Evolutionary conservation across 768 basidiomycete genomes (phyloP).

Genomic region (Lepiota brunneoincarnata): DNA sequence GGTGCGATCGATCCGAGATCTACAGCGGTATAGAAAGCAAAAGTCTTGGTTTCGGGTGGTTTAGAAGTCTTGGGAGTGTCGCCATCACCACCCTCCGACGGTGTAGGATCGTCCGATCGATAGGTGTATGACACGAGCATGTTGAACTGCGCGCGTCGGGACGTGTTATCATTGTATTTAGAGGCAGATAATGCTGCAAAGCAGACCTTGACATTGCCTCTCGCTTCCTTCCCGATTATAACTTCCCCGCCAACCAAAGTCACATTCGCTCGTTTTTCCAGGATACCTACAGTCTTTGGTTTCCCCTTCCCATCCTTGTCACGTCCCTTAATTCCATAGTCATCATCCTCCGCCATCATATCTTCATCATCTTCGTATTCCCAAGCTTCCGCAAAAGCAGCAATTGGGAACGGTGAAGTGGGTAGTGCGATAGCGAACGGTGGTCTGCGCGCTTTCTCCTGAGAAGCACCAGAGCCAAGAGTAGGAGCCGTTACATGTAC

Average conservation of each 20-base stretch:
- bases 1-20: conserved; percentile 72
- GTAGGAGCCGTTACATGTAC: conserved; percentile 43
- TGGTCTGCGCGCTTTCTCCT: conserved; percentile 60
- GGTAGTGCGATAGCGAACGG: conserved; percentile 84
- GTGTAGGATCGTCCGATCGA: conserved; percentile 80
- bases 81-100: conserved; percentile 53
- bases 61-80: conserved; percentile 40
- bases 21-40: conserved; percentile 85
- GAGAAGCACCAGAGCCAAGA: conserved; percentile 29
- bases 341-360: conserved; percentile 58
- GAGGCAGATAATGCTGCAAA: background rate
- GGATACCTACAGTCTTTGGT: conserved; percentile 67
- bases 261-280: conserved; percentile 88
- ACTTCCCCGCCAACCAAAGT: conserved; percentile 90
- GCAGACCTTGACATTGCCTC: conserved; percentile 76
- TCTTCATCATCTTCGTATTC: conserved; percentile 97
- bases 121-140: conserved; percentile 95
- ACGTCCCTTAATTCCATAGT: conserved; percentile 47
- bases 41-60: conserved; percentile 76
- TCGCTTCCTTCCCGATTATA: conserved; percentile 75
- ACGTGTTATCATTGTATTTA: conserved; percentile 6
- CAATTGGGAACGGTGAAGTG: conserved; percentile 72
- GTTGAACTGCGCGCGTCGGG: conserved; percentile 85
- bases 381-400: conserved; percentile 95
- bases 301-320: conserved; percentile 47